Percentiles rank a stretch among this genome's conserved stretches.
Evolutionary conservation across 345 rosid species (phyloP).

Genomic region (Mercurialis annua): DNA sequence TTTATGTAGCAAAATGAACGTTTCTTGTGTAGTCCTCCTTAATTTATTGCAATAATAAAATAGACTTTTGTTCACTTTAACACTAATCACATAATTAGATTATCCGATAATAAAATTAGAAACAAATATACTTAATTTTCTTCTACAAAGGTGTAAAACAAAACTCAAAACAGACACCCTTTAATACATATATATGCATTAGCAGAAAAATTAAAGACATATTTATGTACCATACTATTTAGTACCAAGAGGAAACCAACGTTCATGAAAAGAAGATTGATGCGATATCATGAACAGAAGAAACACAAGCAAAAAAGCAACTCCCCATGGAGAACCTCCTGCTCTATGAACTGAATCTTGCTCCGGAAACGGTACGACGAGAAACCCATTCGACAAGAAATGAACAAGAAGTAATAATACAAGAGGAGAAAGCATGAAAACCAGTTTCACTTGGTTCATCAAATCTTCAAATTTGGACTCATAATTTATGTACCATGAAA

Average conservation of each 20-base stretch:
- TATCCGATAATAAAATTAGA: too few relatives aligned
- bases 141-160: too few relatives aligned
- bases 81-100: too few relatives aligned
- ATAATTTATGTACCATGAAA: constrained; percentile 55
- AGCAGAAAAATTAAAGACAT: too few relatives aligned
- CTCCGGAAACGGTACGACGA: constrained; percentile 30
- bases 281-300: constrained; percentile 35
- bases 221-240: constrained; percentile 18
- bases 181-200: too few relatives aligned
- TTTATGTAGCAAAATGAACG: too few relatives aligned
- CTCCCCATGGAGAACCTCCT: constrained; percentile 37
- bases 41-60: too few relatives aligned
- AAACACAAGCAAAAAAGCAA: constrained; percentile 32
- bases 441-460: constrained; percentile 38
- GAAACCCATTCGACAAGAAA: constrained; percentile 28
- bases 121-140: too few relatives aligned
- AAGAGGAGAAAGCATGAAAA: constrained; percentile 49
- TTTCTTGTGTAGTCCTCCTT: too few relatives aligned
- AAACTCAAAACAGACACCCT: too few relatives aligned
- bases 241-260: constrained; percentile 37
- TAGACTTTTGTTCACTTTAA: too few relatives aligned
- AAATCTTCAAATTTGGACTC: constrained; percentile 43
- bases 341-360: constrained; percentile 51
- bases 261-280: constrained; percentile 37
- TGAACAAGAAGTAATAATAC: constrained; percentile 41